Evolutionary conservation across 441 rosid genomes (phyloP).

Genomic region (Capsella rubella): DNA sequence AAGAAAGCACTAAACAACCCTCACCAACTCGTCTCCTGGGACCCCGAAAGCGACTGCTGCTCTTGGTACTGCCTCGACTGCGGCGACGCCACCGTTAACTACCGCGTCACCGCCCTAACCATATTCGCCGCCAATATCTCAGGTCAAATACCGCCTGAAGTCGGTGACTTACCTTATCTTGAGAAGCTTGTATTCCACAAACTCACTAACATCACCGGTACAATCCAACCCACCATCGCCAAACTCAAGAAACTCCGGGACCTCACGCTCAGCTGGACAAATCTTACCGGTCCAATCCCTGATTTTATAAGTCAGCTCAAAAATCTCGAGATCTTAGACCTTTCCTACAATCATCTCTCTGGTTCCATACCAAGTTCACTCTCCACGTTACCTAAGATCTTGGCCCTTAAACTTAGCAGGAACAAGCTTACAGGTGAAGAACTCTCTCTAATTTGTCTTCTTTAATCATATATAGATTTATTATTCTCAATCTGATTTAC

Average conservation of each 20-base stretch:
- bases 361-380: constrained; percentile 64
- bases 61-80: constrained; percentile 76
- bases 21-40: constrained; percentile 70
- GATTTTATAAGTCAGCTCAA: constrained; percentile 53
- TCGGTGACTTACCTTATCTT: constrained; percentile 64
- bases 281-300: constrained; percentile 62
- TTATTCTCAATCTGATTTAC: too few species aligned
- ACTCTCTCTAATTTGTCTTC: neutral
- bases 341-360: constrained; percentile 58
- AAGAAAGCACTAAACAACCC: constrained; percentile 57
- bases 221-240: constrained; percentile 54
- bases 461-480: too few species aligned
- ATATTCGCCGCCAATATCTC: constrained; percentile 52
- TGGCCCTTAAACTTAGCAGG: constrained; percentile 53
- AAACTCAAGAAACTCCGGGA: constrained; percentile 54
- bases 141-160: constrained; percentile 53
- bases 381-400: constrained; percentile 51
- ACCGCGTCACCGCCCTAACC: constrained; percentile 63
- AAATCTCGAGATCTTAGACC: constrained; percentile 53
- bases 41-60: constrained; percentile 68
- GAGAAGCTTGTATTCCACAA: constrained; percentile 51
- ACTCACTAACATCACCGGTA: constrained; percentile 63
- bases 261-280: constrained; percentile 56
- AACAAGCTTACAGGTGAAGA: constrained; percentile 54
- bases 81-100: constrained; percentile 55